Base-by-base conservation (phyloP, 2,329 filamentous ascomycete genomes). In the Fusarium sp. region DNA sequence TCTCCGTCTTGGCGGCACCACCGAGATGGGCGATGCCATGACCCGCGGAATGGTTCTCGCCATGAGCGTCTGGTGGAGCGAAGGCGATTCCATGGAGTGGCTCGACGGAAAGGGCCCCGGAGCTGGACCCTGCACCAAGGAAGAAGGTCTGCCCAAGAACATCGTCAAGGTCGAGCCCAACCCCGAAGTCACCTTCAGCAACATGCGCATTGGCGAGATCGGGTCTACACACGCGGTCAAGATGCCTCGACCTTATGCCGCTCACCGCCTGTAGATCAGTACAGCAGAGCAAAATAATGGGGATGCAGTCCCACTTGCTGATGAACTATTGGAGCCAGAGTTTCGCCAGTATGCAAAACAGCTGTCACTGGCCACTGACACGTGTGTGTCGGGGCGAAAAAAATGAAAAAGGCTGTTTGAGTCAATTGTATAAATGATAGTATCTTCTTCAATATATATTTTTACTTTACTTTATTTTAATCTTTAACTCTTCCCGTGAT, bases 131-230 rank as follows among this genome's bases (percentile, higher is more conserved):
- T 90, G 88, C 76, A 82, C 82, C 71, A 80, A 79, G 6, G 86
- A 83, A 0, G 84, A 86, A 70, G 88, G 87, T 1, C 80, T 83
- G 61, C 87, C 88, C 0, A 76, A 77, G 40, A 77, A 81, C 16
- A 86, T 90, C 59, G 64, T 81, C 57, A 77, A 79, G 48, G 75
- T 85, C 16, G 78, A 85, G 71, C 83, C 85, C 1, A 79, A 80
- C 51, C 84, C 87, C 1, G 80, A 80, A 16, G 85, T 90, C 6
- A 83, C 79, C 2, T 90, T 87, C 73, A 85, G 83, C 65, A 84
- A 88, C 72, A 85, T 90, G 70, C 84, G 83, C 72, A 87, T 86
- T 82, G 88, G 88, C n/a, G 86, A 90, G 69, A 85, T 90, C 72
- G 86, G 83, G 7, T 86, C 85, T 20, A 90, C 68, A 24, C 67